A percentile compares a stretch with the other conserved stretches of the same genome.
phyloP scores from a whole-genome alignment of 805 yeast genomes.

The Pichia insulana region DNA sequence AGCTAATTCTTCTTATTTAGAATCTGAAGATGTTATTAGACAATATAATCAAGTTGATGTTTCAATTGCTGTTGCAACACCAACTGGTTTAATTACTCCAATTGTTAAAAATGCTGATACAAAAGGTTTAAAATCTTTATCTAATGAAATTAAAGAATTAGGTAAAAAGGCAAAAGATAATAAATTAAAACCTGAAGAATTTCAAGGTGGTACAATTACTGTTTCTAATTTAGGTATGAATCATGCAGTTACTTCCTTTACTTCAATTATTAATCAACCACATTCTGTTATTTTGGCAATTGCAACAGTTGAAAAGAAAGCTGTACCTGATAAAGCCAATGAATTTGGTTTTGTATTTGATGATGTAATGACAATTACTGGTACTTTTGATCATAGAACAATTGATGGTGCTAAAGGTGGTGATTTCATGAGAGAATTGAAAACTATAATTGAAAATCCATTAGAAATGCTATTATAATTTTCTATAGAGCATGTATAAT shows the following conservation, averaged over 20 bases:
- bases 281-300: conserved; percentile 91
- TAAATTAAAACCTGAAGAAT: conserved; percentile 91
- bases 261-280: conserved; percentile 97
- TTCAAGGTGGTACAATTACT: conserved; percentile 98
- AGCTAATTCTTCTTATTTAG: conserved; percentile 91
- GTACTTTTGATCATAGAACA: conserved; percentile 94
- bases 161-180: conserved; percentile 95
- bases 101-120: conserved; percentile 82
- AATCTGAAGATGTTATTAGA: conserved; percentile 81
- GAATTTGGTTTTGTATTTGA: conserved; percentile 91
- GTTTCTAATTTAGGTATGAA: conserved; percentile 99
- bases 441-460: conserved; percentile 90
- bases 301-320: conserved; percentile 86
- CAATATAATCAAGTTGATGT: conserved; percentile 89
- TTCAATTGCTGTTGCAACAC: conserved; percentile 97
- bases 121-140: conserved; percentile 79
- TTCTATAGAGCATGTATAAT: too few species aligned
- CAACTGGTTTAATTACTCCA: conserved; percentile 95
- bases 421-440: conserved; percentile 89
- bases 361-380: conserved; percentile 84
- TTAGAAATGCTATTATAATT: conserved; percentile 74
- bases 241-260: conserved; percentile 83
- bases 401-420: conserved; percentile 98
- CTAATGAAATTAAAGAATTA: conserved; percentile 77
- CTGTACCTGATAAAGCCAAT: conserved; percentile 84